These are phyloP conservation scores for Furcasterigmium sp. DNA, from an alignment of 2,329 filamentous ascomycete genomes.

Conservation along the genomic window DNA sequence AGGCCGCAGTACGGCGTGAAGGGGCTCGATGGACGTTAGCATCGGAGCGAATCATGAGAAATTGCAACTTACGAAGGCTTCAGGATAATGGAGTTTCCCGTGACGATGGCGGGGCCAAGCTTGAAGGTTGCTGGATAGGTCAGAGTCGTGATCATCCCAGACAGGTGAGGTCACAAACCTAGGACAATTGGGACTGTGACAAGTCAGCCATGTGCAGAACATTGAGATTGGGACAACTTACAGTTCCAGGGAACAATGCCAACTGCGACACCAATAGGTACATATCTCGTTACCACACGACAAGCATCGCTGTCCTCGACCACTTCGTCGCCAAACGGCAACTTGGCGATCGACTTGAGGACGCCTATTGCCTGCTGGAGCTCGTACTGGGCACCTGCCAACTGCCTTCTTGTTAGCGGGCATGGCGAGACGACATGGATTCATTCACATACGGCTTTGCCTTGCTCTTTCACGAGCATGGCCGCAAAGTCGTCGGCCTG, in stretches of 20 bases:
- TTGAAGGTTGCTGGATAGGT: conserved; percentile 39
- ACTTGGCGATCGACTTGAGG: conserved; percentile 5
- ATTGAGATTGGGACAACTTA: conserved; percentile 44
- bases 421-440: neutral
- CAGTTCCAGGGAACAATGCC: conserved; percentile 54
- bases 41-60: neutral
- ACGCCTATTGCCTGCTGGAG: conserved; percentile 6
- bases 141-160: neutral
- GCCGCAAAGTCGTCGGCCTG: conserved; percentile 7
- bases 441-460: conserved; percentile 12
- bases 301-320: conserved; percentile 18
- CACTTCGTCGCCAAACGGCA: conserved; percentile 10
- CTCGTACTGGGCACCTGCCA: conserved; percentile 7
- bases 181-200: conserved; percentile 9
- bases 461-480: conserved; percentile 14
- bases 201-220: conserved; percentile 16
- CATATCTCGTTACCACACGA: conserved; percentile 23
- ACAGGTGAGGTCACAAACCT: neutral
- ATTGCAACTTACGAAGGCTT: conserved; percentile 54
- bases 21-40: conserved; percentile 20
- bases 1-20: conserved; percentile 54
- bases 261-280: conserved; percentile 32
- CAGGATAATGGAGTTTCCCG: conserved; percentile 52
- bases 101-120: conserved; percentile 49
- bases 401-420: too few species aligned